phyloP scores from a whole-genome alignment of 2,329 filamentous ascomycete genomes.

The Biscogniauxia mediterranea region DNA sequence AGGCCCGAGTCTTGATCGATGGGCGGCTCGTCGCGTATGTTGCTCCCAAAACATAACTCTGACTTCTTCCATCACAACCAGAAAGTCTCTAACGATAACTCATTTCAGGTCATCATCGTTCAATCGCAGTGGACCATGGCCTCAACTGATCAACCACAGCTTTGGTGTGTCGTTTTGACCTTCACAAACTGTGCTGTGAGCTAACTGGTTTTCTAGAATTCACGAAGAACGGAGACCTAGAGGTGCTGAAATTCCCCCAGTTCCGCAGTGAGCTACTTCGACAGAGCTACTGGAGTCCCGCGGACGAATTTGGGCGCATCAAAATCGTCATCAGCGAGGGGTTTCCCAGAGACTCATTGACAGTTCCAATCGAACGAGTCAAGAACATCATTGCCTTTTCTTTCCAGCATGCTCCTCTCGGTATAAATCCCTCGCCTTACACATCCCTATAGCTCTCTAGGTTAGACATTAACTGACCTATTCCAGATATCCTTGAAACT shows the following conservation, averaged over 20 bases:
- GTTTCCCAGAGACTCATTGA: slow-evolving; percentile 53
- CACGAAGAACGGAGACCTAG: slow-evolving; percentile 56
- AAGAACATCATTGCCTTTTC: slow-evolving; percentile 76
- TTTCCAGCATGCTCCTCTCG: slow-evolving; percentile 79
- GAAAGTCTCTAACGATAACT: slow-evolving; percentile 2
- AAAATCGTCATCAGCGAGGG: slow-evolving; percentile 75
- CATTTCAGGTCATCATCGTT: slow-evolving; percentile 53
- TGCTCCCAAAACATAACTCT: slow-evolving; percentile 21
- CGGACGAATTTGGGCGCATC: slow-evolving; percentile 71
- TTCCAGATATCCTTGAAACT: slow-evolving; percentile 66
- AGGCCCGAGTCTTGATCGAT: slow-evolving; percentile 68
- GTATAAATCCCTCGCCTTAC: slow-evolving; percentile 44
- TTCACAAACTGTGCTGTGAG: slow-evolving; percentile 14
- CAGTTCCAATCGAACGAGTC: slow-evolving; percentile 60
- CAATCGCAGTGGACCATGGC: slow-evolving; percentile 49
- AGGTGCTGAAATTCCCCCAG: slow-evolving; percentile 66
- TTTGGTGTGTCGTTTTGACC: slow-evolving; percentile 36
- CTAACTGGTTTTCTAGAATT: slow-evolving; percentile 39
- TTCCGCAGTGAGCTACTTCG: slow-evolving; percentile 69
- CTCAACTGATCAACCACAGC: slow-evolving; percentile 46
- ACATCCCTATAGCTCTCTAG: not conserved
- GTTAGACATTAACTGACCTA: slow-evolving; percentile 16
- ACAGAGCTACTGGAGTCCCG: slow-evolving; percentile 69
- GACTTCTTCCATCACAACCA: not conserved
- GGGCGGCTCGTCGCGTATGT: slow-evolving; percentile 61